Evolutionary conservation across 176 grass and related monocot genomes (phyloP).

Genomic region (Dactylis glomerata): DNA sequence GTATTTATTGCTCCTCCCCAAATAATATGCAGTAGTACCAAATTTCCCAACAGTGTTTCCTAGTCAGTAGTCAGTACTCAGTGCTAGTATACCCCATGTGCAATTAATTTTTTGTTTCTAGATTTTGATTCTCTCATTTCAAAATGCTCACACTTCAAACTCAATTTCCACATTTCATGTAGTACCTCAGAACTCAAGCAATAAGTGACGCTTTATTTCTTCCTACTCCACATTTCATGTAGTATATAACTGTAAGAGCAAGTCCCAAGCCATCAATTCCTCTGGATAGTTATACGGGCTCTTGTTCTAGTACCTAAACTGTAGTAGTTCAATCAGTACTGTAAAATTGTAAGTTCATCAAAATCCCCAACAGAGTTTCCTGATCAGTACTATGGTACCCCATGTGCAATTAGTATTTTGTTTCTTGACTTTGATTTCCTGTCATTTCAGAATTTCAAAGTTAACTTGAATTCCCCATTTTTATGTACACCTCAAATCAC

Average conservation of each 20-base stretch:
- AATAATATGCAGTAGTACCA: slow-evolving; percentile 2
- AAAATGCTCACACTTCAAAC: background rate
- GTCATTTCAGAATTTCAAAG: background rate
- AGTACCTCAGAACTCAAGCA: background rate
- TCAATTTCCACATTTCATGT: background rate
- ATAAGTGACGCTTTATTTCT: background rate
- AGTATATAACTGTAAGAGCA: background rate
- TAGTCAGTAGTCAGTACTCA: slow-evolving; percentile 2
- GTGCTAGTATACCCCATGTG: background rate
- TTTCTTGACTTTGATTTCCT: background rate
- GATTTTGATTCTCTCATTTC: background rate
- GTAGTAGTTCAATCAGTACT: background rate
- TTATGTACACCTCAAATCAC: background rate
- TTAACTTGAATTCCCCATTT: background rate
- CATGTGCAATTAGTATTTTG: background rate
- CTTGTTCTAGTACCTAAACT: background rate
- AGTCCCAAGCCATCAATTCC: background rate
- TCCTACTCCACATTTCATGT: no score
- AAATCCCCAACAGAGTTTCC: background rate
- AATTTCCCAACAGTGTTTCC: slow-evolving; percentile 2
- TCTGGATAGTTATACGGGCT: background rate
- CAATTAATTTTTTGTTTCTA: background rate
- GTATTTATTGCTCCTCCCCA: slow-evolving; percentile 9
- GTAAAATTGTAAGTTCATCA: background rate
- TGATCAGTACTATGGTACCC: background rate